Conservation (phyloP, 2,329 filamentous ascomycete species). For the Tympanopsis confertula region DNA sequence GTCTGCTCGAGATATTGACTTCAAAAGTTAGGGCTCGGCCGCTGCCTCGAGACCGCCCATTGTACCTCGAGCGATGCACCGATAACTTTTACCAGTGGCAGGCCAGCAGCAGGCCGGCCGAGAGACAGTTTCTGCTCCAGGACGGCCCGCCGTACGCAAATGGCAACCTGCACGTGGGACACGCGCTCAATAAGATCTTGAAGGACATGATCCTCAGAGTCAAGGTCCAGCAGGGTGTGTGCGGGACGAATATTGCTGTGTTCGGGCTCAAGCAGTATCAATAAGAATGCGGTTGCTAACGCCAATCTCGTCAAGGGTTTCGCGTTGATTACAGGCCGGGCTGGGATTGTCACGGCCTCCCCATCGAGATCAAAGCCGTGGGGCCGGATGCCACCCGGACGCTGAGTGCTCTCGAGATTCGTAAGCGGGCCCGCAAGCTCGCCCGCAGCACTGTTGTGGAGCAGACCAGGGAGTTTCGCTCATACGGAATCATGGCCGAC, state of each 20-base stretch:
- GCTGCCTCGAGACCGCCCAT: conserved; percentile 31
- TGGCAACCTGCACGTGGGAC: conserved; percentile 78
- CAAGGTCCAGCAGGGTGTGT: conserved; percentile 56
- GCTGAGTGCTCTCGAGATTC: conserved; percentile 44
- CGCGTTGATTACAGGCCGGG: conserved; percentile 78
- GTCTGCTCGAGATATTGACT: conserved; percentile 14
- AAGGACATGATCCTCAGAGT: conserved; percentile 86
- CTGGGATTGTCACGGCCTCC: conserved; percentile 96
- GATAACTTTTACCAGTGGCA: conserved; percentile 90
- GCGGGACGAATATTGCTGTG: too few relatives aligned
- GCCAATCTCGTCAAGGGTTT: conserved; percentile 36
- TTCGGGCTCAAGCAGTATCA: too few relatives aligned
- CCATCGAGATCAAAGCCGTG: conserved; percentile 91
- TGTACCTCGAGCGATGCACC: conserved; percentile 65
- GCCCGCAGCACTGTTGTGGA: conserved; percentile 57
- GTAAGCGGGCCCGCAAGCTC: conserved; percentile 50
- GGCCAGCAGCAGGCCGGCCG: conserved; percentile 35
- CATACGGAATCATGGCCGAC: conserved; percentile 69
- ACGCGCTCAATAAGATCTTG: conserved; percentile 91
- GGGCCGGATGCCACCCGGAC: conserved; percentile 30
- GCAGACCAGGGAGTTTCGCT: conserved; percentile 63
- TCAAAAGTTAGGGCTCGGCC: conserved; percentile 34
- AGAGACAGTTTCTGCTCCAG: conserved; percentile 67
- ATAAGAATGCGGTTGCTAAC: too few relatives aligned
- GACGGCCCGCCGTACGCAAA: conserved; percentile 98